Evolutionary conservation across 2,329 filamentous ascomycete genomes (phyloP).

Genomic region (Grosmannia serpens): DNA sequence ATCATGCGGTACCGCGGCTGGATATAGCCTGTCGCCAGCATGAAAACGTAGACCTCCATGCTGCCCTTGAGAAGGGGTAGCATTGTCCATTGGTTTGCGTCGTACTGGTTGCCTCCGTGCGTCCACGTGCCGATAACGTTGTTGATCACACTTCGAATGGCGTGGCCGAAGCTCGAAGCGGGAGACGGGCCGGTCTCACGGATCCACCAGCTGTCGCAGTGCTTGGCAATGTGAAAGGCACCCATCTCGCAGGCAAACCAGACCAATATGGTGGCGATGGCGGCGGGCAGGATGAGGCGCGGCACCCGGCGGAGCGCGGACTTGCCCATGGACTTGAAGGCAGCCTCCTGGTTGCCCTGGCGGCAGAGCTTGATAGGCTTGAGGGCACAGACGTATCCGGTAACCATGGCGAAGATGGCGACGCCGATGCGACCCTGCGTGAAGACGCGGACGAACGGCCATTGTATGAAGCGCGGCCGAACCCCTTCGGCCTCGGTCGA

Average conservation of each 20-base stretch:
- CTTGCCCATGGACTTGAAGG: conserved; percentile 41
- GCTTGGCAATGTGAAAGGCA: conserved; percentile 42
- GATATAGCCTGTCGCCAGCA: conserved; percentile 38
- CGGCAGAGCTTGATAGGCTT: conserved; percentile 46
- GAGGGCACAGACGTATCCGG: conserved; percentile 52
- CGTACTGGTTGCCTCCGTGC: conserved; percentile 36
- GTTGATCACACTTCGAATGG: conserved; percentile 30
- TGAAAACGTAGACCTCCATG: conserved; percentile 40
- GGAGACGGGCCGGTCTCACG: conserved; percentile 33
- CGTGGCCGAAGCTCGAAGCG: conserved; percentile 26
- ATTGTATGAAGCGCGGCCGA: conserved; percentile 39
- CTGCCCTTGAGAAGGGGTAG: conserved; percentile 42
- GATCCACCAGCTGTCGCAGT: conserved; percentile 49
- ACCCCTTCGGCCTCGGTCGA: conserved; percentile 26
- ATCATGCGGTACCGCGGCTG: conserved; percentile 37
- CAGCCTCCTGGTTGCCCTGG: conserved; percentile 39
- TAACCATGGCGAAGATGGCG: conserved; percentile 53
- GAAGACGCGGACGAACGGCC: conserved; percentile 46
- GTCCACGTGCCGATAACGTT: conserved; percentile 41
- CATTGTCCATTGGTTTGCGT: conserved; percentile 48
- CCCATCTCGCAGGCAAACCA: conserved; percentile 44
- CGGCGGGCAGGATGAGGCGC: conserved; percentile 45
- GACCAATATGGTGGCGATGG: conserved; percentile 39
- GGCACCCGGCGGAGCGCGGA: conserved; percentile 48
- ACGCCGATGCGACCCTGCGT: conserved; percentile 53